These are phyloP conservation scores for Ambispora gerdemannii DNA, from an alignment of 192 early-diverging fungal genomes.

Conservation along the genomic window DNA sequence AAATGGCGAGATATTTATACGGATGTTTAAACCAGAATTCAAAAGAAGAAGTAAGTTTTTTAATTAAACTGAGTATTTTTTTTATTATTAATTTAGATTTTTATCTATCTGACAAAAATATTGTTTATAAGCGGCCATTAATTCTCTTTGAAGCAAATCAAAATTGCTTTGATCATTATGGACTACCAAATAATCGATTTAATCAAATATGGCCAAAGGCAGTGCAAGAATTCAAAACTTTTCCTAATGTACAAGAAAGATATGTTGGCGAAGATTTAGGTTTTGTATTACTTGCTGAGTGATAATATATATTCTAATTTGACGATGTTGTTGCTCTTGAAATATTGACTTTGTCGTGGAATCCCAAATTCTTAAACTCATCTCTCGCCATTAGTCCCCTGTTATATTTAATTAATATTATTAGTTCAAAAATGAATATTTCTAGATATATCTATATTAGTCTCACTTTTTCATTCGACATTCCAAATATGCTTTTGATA, in stretches of 20 bases:
- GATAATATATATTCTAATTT: no score
- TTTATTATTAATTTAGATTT: neutral
- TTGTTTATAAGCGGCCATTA: neutral
- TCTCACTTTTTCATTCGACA: conserved; percentile 86
- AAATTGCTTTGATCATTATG: neutral
- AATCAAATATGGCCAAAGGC: neutral
- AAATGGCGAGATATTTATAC: neutral
- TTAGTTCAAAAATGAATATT: neutral
- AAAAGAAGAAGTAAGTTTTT: neutral
- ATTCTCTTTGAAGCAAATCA: neutral
- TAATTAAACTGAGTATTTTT: neutral
- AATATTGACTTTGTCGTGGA: conserved; percentile 48
- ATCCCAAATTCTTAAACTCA: conserved; percentile 65
- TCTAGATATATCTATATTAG: neutral
- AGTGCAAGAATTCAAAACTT: neutral
- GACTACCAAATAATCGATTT: neutral
- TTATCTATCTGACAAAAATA: neutral
- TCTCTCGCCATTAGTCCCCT: conserved; percentile 70
- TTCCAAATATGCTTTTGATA: conserved; percentile 79
- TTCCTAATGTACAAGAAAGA: neutral
- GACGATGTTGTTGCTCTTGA: no score
- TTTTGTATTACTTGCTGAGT: neutral
- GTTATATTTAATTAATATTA: conserved; percentile 22
- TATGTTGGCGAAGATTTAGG: neutral
- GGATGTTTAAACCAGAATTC: neutral